phyloP scores from a whole-genome alignment of 495 filamentous ascomycete species.

The Hypoxylon lienhwacheense region DNA sequence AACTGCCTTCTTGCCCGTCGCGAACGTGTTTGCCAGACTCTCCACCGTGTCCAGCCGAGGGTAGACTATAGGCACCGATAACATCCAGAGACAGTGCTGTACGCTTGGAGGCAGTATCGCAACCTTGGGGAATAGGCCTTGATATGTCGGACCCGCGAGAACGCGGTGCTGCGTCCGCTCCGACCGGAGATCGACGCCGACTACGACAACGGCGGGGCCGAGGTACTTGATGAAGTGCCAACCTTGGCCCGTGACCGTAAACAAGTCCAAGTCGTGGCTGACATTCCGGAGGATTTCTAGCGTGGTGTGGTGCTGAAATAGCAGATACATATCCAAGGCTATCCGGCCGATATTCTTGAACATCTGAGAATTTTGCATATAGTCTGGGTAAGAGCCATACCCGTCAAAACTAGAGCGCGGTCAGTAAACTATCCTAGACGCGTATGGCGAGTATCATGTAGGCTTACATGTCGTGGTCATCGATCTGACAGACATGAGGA shows the following conservation, averaged over 20 bases:
- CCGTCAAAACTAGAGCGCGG: slow-evolving; percentile 75
- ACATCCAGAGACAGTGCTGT: slow-evolving; percentile 95
- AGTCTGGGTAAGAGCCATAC: slow-evolving; percentile 95
- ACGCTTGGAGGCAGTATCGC: slow-evolving; percentile 89
- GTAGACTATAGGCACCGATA: slow-evolving; percentile 88
- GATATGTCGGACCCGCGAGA: slow-evolving; percentile 94
- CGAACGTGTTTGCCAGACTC: slow-evolving; percentile 81
- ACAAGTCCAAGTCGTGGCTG: slow-evolving; percentile 82
- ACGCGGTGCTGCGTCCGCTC: slow-evolving; percentile 90
- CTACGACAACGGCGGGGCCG: slow-evolving; percentile 84
- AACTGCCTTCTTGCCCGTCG: slow-evolving; percentile 94
- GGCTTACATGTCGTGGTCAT: slow-evolving; percentile 97
- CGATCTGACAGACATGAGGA: slow-evolving; percentile 86
- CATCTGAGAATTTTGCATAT: slow-evolving; percentile 96
- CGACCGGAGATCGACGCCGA: slow-evolving; percentile 87
- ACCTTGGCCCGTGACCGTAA: slow-evolving; percentile 93
- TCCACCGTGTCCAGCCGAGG: slow-evolving; percentile 90
- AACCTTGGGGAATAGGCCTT: slow-evolving; percentile 94
- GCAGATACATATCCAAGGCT: slow-evolving; percentile 98
- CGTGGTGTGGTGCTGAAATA: slow-evolving; percentile 98
- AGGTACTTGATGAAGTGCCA: slow-evolving; percentile 99
- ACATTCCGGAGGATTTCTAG: slow-evolving; percentile 88
- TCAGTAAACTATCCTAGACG: background rate
- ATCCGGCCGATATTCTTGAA: slow-evolving; percentile 98
- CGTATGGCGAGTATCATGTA: background rate